Evolutionary conservation across 1,139 yeast species (phyloP).

Genomic region (Arxiozyma slooffiae): DNA sequence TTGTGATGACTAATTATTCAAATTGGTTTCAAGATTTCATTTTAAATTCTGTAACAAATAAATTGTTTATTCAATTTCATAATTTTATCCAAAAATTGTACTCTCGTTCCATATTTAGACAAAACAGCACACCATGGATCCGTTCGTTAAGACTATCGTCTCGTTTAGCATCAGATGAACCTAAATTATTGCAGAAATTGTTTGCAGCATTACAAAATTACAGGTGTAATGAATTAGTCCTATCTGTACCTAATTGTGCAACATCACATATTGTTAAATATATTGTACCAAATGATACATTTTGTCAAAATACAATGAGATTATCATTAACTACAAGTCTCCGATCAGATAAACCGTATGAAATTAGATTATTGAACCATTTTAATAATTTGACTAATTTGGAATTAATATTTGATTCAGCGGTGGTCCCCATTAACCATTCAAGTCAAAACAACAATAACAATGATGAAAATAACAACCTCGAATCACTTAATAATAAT

Average conservation of each 20-base stretch:
- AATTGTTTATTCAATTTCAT: conserved; percentile 12
- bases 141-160: conserved; percentile 15
- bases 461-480: background rate
- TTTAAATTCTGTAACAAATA: conserved; percentile 11
- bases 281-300: conserved; percentile 6
- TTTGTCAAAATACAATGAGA: conserved; percentile 9
- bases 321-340: conserved; percentile 17
- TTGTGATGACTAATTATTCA: conserved; percentile 1
- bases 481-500: background rate
- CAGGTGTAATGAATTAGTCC: conserved; percentile 9
- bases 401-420: conserved; percentile 16
- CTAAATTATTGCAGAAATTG: conserved; percentile 13
- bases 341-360: conserved; percentile 18
- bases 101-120: background rate
- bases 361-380: conserved; percentile 12
- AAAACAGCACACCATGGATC: conserved; percentile 1
- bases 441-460: background rate
- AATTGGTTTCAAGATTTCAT: conserved; percentile 13
- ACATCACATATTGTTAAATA: conserved; percentile 14
- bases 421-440: conserved; percentile 12
- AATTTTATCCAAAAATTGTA: conserved; percentile 11
- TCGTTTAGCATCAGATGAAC: conserved; percentile 18
- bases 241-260: conserved; percentile 17
- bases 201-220: conserved; percentile 10
- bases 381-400: conserved; percentile 14